Evolutionary conservation across 495 filamentous ascomycete genomes (phyloP), one percentile per base, ranked within the genome.

Genomic region (Aspergillus steynii): DNA sequence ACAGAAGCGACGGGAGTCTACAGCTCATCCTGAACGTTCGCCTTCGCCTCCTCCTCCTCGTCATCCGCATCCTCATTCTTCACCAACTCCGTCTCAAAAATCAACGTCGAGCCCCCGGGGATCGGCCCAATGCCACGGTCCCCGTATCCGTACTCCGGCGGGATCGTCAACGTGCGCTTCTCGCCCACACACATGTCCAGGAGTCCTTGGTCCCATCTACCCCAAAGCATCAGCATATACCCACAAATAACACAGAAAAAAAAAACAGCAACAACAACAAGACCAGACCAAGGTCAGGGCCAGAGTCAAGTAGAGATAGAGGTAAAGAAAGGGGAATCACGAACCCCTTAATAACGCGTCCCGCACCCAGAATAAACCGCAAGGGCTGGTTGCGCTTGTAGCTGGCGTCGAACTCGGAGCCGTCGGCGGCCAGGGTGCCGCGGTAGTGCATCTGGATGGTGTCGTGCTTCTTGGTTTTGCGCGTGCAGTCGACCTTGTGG

Each of bases 121-220:
- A 97, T 97, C 29, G 88, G 86, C 3, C 92, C 92, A 68, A 91
- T 80, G 46, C 72, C 82, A 50, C 86, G 81, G 63, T 90, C 78
- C 25, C 95, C 95, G 71, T 98, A 99, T 45, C 86, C 95, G 62
- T 87, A 82, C 70, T 88, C 85, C 32, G 93, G 90, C n/a, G 91
- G 92, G 55, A 99, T 94, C 26, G 90, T 97, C 74, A 99, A 77
- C 32, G 85, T 94, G 65, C 92, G 85, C 85, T 93, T 95, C 82
- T 99, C 95, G 42, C 95, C 96, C 65, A 96, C 88, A 74, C 95
- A 98, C 95, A 99, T 98, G 66, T 92, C 92, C 58, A 96, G 68
- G 34, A 97, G 82, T 46, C 94, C 93, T 69, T 95, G 73, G 71
- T 98, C 95, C 95, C 95, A 98, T 66, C 86, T 84, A 61, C 6